Evolutionary conservation across 2,329 filamentous ascomycete genomes (phyloP).

Genomic region (Hypoxylon sp.): DNA sequence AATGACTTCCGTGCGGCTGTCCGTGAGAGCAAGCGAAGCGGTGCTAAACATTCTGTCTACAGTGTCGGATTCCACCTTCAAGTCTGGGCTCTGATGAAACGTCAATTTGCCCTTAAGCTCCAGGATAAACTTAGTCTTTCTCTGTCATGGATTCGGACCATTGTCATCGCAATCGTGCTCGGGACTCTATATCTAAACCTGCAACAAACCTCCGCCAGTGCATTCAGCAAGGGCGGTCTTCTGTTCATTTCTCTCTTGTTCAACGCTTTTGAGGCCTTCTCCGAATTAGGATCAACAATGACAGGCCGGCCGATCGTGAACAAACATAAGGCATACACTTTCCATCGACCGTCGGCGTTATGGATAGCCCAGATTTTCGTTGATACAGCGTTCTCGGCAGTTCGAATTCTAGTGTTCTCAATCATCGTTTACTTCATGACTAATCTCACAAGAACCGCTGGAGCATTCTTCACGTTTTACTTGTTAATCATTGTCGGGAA

Average conservation of each 20-base stretch:
- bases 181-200: constrained; percentile 85
- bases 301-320: constrained; percentile 82
- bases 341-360: constrained; percentile 84
- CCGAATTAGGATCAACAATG: constrained; percentile 83
- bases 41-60: constrained; percentile 83
- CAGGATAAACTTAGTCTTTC: constrained; percentile 85
- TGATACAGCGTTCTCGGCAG: constrained; percentile 79
- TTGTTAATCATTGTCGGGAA: constrained; percentile 78
- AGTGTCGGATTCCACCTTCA: constrained; percentile 87
- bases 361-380: constrained; percentile 89
- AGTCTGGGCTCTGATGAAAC: constrained; percentile 85
- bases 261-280: constrained; percentile 90
- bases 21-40: constrained; percentile 81
- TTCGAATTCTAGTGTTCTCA: constrained; percentile 79
- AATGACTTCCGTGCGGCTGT: constrained; percentile 85
- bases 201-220: constrained; percentile 75
- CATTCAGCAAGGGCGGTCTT: constrained; percentile 86
- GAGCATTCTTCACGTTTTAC: constrained; percentile 84
- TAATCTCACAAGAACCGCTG: constrained; percentile 76
- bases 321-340: constrained; percentile 87
- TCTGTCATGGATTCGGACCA: constrained; percentile 77
- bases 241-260: constrained; percentile 86
- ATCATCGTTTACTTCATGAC: constrained; percentile 87
- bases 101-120: constrained; percentile 88
- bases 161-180: constrained; percentile 82